Percentiles rank a stretch among this genome's conserved stretches.
Evolutionary conservation across 257 asterid genomes (phyloP).

Genomic region (Fraxinus excelsior): DNA sequence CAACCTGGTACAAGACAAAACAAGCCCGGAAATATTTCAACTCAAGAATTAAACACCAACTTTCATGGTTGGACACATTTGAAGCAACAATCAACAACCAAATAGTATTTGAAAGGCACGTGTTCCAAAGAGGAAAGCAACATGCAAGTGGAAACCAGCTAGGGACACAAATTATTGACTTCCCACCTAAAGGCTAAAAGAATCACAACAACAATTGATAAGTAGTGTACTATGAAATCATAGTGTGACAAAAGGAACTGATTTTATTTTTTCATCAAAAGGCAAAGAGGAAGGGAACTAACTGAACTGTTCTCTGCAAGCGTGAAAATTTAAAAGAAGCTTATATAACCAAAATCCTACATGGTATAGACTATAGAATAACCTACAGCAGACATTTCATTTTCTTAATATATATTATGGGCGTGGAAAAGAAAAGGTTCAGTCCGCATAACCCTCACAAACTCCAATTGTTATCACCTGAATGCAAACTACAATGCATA

Average conservation of each 20-base stretch:
- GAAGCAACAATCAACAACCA: not conserved
- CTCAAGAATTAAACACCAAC: too few species aligned
- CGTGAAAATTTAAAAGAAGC: too few species aligned
- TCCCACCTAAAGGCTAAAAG: too few species aligned
- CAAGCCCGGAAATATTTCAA: conserved; percentile 40
- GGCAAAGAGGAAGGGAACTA: not conserved
- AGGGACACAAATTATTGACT: too few species aligned
- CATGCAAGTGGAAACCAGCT: not conserved
- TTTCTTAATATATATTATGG: not conserved
- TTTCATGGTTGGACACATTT: too few species aligned
- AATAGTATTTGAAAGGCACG: not conserved
- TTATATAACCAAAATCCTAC: too few species aligned
- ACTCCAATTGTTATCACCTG: not conserved
- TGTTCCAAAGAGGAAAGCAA: not conserved
- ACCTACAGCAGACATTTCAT: too few species aligned
- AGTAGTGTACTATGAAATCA: not conserved
- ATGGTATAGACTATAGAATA: too few species aligned
- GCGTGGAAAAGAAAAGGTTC: not conserved
- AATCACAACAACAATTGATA: not conserved
- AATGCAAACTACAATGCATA: not conserved
- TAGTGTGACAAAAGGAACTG: not conserved
- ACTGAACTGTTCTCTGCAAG: too few species aligned
- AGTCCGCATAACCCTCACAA: too few species aligned
- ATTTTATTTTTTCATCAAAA: not conserved
- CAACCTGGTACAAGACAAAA: conserved; percentile 52